A percentile compares a stretch with the other conserved stretches of the same genome.
phyloP scores from a whole-genome alignment of 371 early-diverging fungal species.

The Chytridium lagenaria region DNA sequence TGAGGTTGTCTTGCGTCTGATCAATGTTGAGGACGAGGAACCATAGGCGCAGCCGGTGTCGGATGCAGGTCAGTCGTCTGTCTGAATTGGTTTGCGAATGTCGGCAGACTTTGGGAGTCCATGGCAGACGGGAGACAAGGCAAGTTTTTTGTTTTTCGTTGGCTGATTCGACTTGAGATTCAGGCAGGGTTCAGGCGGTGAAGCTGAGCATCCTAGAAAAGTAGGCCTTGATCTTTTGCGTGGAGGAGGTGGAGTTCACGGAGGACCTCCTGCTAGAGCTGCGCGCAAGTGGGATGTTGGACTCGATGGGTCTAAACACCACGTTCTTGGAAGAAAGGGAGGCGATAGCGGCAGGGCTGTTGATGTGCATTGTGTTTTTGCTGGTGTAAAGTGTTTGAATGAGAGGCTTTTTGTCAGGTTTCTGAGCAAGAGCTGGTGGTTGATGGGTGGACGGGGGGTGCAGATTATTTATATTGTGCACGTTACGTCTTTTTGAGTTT shows the following conservation, averaged over 20 bases:
- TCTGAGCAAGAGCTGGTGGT: background rate
- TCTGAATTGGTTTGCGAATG: too few species aligned
- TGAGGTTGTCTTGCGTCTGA: too few species aligned
- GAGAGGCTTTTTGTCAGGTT: background rate
- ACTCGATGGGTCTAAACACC: background rate
- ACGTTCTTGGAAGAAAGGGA: background rate
- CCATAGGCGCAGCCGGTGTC: background rate
- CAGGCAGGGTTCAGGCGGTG: too few species aligned
- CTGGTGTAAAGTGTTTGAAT: background rate
- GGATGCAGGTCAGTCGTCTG: background rate
- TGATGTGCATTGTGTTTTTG: background rate
- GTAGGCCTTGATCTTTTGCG: too few species aligned
- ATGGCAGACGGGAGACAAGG: too few species aligned
- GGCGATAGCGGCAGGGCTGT: conserved; percentile 7
- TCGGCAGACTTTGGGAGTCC: too few species aligned
- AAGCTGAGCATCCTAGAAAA: too few species aligned
- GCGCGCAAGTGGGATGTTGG: background rate
- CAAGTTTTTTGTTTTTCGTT: too few species aligned
- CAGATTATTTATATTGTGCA: background rate
- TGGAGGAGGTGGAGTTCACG: too few species aligned
- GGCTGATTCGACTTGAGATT: too few species aligned
- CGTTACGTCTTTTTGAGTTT: too few species aligned
- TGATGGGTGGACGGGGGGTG: background rate
- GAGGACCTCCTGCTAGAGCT: too few species aligned
- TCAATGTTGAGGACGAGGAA: background rate